Percentiles rank a stretch among this genome's conserved stretches.
phyloP scores from a whole-genome alignment of 768 basidiomycete genomes.

The Lactarius evosmus region DNA sequence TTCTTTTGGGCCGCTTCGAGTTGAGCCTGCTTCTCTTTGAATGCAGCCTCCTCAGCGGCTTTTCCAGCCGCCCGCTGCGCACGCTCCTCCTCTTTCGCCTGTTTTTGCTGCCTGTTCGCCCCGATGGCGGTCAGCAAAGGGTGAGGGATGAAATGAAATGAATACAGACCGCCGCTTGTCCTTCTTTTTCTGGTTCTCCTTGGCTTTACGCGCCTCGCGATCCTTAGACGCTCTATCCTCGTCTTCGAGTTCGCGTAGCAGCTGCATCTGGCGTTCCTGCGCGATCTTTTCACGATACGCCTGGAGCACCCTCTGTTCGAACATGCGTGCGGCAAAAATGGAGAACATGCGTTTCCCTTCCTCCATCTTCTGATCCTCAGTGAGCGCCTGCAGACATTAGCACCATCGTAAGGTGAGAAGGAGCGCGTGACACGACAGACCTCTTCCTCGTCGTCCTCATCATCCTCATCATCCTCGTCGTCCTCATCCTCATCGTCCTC shows the following conservation, averaged over 20 bases:
- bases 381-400: constrained; percentile 55
- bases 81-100: constrained; percentile 88
- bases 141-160: constrained; percentile 12
- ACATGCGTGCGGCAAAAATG: constrained; percentile 99
- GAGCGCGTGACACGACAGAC: constrained; percentile 10
- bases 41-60: constrained; percentile 79
- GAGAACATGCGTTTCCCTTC: constrained; percentile 99
- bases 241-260: constrained; percentile 92
- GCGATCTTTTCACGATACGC: constrained; percentile 97
- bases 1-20: constrained; percentile 78
- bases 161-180: constrained; percentile 85
- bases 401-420: constrained; percentile 19
- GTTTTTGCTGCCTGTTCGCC: constrained; percentile 73
- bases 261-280: constrained; percentile 89
- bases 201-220: constrained; percentile 87
- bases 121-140: constrained; percentile 14
- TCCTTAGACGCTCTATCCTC: constrained; percentile 87
- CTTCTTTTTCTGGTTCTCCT: constrained; percentile 98
- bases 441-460: constrained; percentile 48
- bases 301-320: constrained; percentile 95
- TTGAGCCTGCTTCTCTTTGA: constrained; percentile 70
- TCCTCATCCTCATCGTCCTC: constrained; percentile 51
- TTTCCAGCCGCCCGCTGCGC: constrained; percentile 80
- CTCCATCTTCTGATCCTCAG: constrained; percentile 98
- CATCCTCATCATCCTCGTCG: constrained; percentile 50